These are phyloP conservation scores for Fusarium sp. DNA, from an alignment of 2,329 filamentous ascomycete species.

Conservation along the genomic window DNA sequence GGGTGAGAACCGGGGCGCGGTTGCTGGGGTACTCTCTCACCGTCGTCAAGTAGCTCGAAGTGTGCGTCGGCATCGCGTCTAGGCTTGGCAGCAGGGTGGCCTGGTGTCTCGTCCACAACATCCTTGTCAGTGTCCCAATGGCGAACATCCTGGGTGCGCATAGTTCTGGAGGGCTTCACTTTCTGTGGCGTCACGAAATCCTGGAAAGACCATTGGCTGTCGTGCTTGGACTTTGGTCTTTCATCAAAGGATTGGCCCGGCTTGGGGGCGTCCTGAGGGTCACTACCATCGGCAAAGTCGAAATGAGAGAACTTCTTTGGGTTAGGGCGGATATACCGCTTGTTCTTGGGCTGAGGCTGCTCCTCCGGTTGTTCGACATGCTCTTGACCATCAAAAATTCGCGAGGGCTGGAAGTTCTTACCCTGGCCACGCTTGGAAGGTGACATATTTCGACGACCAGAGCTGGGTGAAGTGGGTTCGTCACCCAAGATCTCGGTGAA, in stretches of 20 bases:
- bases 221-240: slow-evolving; percentile 68
- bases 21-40: slow-evolving; percentile 63
- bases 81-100: slow-evolving; percentile 68
- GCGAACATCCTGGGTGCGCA: slow-evolving; percentile 74
- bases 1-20: slow-evolving; percentile 56
- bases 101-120: slow-evolving; percentile 62
- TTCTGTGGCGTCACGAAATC: slow-evolving; percentile 89
- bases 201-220: slow-evolving; percentile 85
- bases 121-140: slow-evolving; percentile 80
- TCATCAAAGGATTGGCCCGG: slow-evolving; percentile 54
- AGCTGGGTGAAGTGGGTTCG: slow-evolving; percentile 59
- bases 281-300: slow-evolving; percentile 75
- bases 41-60: slow-evolving; percentile 85
- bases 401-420: slow-evolving; percentile 70
- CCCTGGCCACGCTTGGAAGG: slow-evolving; percentile 61
- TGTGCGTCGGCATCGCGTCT: slow-evolving; percentile 84
- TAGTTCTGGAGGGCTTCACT: slow-evolving; percentile 65
- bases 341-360: slow-evolving; percentile 53
- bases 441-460: slow-evolving; percentile 60
- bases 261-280: slow-evolving; percentile 58
- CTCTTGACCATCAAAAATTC: slow-evolving; percentile 69
- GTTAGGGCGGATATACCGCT: slow-evolving; percentile 69
- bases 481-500: slow-evolving; percentile 76
- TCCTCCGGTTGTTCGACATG: slow-evolving; percentile 53
- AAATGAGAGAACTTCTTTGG: slow-evolving; percentile 88